These are phyloP conservation scores for Daldinia sp. DNA, from an alignment of 2,329 filamentous ascomycete genomes.

Conservation along the genomic window DNA sequence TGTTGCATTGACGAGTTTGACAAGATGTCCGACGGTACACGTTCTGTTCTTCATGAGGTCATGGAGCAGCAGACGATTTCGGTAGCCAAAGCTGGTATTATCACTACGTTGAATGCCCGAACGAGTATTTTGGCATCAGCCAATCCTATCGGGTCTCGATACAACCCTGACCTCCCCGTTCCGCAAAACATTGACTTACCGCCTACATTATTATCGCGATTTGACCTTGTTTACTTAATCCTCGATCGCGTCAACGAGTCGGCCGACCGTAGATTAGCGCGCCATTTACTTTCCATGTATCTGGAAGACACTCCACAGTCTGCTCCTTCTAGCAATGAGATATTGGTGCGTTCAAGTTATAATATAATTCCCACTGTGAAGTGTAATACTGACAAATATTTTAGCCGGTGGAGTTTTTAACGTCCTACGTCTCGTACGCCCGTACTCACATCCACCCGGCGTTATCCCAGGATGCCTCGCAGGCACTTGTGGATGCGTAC, in stretches of 20 bases:
- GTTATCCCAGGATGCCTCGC: conserved; percentile 81
- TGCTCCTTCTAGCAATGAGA: conserved; percentile 75
- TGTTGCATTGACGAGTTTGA: conserved; percentile 89
- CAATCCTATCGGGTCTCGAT: conserved; percentile 97
- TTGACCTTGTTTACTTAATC: conserved; percentile 96
- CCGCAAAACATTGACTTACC: conserved; percentile 98
- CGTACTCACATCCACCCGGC: conserved; percentile 84
- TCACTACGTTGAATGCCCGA: conserved; percentile 93
- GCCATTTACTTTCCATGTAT: conserved; percentile 95
- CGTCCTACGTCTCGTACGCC: conserved; percentile 96
- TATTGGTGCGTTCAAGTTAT: conserved; percentile 69
- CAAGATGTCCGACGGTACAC: conserved; percentile 82
- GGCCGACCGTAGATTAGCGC: conserved; percentile 84
- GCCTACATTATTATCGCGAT: conserved; percentile 92
- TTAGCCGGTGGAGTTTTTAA: conserved; percentile 92
- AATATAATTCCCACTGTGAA: background rate
- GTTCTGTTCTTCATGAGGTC: conserved; percentile 85
- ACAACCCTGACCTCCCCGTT: conserved; percentile 94
- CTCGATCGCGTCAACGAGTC: conserved; percentile 93
- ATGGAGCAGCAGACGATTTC: conserved; percentile 90
- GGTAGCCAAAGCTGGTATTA: conserved; percentile 91
- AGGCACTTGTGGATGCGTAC: conserved; percentile 85
- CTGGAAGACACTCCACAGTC: conserved; percentile 93
- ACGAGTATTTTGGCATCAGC: conserved; percentile 96
- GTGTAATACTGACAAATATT: conserved; percentile 41